Conservation (phyloP, 306 rosid species). For the Astragalus glycyphyllos region DNA sequence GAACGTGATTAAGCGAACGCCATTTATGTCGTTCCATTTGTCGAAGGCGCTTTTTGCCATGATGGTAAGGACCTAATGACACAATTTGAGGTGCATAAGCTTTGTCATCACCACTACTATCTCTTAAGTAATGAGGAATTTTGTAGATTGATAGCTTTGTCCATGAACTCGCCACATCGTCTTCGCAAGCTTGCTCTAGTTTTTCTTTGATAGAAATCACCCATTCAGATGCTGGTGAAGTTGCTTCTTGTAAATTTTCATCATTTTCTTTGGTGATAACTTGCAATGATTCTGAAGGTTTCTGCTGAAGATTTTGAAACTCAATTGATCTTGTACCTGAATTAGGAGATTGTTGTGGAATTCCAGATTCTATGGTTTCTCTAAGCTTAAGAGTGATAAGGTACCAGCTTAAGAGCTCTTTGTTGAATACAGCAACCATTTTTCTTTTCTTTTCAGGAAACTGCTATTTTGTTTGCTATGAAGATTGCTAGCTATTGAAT, state of each 20-base stretch:
- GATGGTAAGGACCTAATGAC: conserved; percentile 88
- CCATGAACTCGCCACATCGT: conserved; percentile 78
- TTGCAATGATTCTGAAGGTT: conserved; percentile 57
- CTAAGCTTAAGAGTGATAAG: conserved; percentile 84
- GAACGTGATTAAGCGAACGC: conserved; percentile 78
- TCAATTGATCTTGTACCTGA: too few species aligned
- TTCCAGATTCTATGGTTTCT: conserved; percentile 74
- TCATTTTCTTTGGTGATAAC: conserved; percentile 45
- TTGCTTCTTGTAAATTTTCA: conserved; percentile 43
- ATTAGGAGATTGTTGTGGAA: too few species aligned
- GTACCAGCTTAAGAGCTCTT: conserved; percentile 88
- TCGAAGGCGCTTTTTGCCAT: conserved; percentile 77
- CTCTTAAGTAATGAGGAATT: conserved; percentile 77
- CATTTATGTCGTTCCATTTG: conserved; percentile 90
- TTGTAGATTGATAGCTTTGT: conserved; percentile 69
- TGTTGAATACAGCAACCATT: conserved; percentile 92
- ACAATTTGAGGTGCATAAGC: conserved; percentile 76
- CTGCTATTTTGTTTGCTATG: conserved; percentile 13
- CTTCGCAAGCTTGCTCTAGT: conserved; percentile 74
- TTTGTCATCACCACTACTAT: conserved; percentile 79
- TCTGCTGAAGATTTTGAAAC: conserved; percentile 50
- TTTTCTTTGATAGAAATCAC: conserved; percentile 68
- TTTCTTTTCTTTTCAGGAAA: too few species aligned
- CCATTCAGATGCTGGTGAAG: conserved; percentile 72
- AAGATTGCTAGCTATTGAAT: conserved; percentile 22